Conservation (phyloP, 2,329 filamentous ascomycete genomes). For the Talaromyces sp. region DNA sequence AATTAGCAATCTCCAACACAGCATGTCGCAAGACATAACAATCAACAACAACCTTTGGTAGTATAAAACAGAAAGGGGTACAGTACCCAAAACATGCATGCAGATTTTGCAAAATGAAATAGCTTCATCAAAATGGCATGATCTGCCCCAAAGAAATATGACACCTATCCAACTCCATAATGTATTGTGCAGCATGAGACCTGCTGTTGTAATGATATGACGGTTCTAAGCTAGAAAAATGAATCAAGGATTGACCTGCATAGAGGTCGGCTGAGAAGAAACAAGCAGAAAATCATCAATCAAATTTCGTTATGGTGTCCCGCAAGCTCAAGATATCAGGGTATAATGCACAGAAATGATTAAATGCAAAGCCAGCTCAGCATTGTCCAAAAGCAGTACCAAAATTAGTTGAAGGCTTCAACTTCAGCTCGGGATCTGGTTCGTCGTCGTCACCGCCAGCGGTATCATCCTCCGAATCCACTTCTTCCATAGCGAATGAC, state of each 20-base stretch:
- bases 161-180: background rate
- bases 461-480: conserved; percentile 23
- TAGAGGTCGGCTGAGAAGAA: background rate
- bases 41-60: background rate
- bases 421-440: conserved; percentile 35
- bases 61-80: background rate
- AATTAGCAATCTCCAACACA: background rate
- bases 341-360: conserved; percentile 1
- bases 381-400: conserved; percentile 42
- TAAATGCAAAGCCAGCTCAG: conserved; percentile 16
- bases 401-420: conserved; percentile 45
- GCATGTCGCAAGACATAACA: background rate
- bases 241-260: background rate
- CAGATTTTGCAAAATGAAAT: background rate
- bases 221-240: background rate
- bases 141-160: background rate
- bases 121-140: background rate
- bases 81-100: background rate
- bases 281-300: too few relatives aligned
- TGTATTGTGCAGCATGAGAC: background rate
- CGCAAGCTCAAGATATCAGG: background rate
- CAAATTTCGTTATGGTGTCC: background rate
- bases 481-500: conserved; percentile 19
- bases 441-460: conserved; percentile 17
- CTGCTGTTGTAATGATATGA: background rate